Percentiles rank a stretch among this genome's conserved stretches.
These are phyloP conservation scores for Eucalyptus leucophloia DNA, from an alignment of 345 rosid species.

Conservation along the genomic window DNA sequence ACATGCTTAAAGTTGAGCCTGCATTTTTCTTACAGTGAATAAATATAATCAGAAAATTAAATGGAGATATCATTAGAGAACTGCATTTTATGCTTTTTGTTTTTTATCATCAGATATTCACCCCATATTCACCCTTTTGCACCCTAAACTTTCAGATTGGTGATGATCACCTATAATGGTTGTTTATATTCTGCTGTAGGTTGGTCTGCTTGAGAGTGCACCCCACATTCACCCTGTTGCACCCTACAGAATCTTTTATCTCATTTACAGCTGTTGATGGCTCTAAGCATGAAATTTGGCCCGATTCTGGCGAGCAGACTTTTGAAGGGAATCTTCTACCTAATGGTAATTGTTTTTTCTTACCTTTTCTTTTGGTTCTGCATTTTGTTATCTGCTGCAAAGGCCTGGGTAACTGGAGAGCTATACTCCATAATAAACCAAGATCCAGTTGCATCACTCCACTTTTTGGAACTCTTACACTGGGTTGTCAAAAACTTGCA, in stretches of 20 bases:
- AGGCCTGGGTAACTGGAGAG: neutral
- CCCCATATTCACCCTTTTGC: too few species aligned
- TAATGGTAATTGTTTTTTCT: slow-evolving; percentile 26
- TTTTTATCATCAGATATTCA: neutral
- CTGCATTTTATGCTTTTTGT: neutral
- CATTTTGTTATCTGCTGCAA: neutral
- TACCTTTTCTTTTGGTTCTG: neutral
- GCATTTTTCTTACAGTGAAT: neutral
- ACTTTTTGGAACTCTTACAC: neutral
- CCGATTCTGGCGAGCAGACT: slow-evolving; percentile 43
- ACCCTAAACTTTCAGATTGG: neutral
- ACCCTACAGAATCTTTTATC: slow-evolving; percentile 63
- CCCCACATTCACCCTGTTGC: slow-evolving; percentile 59
- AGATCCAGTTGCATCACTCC: neutral
- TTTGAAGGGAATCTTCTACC: slow-evolving; percentile 58
- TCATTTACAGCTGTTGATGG: slow-evolving; percentile 64
- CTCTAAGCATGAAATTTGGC: slow-evolving; percentile 72
- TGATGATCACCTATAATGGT: neutral
- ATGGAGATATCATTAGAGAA: neutral
- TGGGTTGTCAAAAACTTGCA: neutral
- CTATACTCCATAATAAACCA: neutral
- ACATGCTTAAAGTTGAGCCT: neutral
- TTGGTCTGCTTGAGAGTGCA: slow-evolving; percentile 83
- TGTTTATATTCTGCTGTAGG: slow-evolving; percentile 21
- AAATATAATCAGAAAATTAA: neutral